These are phyloP conservation scores for Anastatica hierochuntica DNA, from an alignment of 345 rosid genomes.

Conservation along the genomic window DNA sequence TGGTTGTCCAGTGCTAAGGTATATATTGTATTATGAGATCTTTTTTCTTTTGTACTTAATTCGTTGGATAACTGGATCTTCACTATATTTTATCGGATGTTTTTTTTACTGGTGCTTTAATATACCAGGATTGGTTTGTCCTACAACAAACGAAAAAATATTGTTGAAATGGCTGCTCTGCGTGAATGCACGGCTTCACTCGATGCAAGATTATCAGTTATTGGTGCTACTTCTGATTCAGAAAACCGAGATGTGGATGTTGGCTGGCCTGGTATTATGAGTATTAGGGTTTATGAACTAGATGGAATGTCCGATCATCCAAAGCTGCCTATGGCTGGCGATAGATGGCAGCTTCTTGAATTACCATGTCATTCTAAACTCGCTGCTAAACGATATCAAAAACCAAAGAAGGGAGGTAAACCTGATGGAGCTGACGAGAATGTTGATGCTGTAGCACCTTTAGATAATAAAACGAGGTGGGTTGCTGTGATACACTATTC, in stretches of 20 bases:
- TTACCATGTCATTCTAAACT: slow-evolving; percentile 93
- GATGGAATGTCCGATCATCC: slow-evolving; percentile 98
- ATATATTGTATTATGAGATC: slow-evolving; percentile 10
- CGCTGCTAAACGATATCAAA: slow-evolving; percentile 83
- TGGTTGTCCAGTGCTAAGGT: slow-evolving; percentile 94
- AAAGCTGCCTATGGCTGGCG: slow-evolving; percentile 88
- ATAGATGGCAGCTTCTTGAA: slow-evolving; percentile 90
- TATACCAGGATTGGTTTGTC: slow-evolving; percentile 86
- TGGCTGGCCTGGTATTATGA: slow-evolving; percentile 99
- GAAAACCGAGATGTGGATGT: slow-evolving; percentile 78
- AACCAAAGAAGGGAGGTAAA: slow-evolving; percentile 88
- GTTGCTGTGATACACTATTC: slow-evolving; percentile 8
- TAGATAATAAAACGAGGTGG: slow-evolving; percentile 76
- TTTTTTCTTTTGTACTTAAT: slow-evolving; percentile 3
- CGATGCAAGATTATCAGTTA: slow-evolving; percentile 45
- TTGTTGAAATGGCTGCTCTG: slow-evolving; percentile 84
- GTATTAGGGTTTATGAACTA: slow-evolving; percentile 83
- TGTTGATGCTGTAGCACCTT: slow-evolving; percentile 43
- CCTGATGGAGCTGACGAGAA: slow-evolving; percentile 93
- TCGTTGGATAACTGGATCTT: slow-evolving; percentile 7
- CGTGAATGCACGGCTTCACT: slow-evolving; percentile 71
- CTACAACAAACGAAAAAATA: slow-evolving; percentile 87
- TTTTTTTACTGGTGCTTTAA: slow-evolving; percentile 2
- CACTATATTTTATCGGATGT: background rate
- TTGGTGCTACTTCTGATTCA: slow-evolving; percentile 51